Percentiles rank a stretch among this genome's conserved stretches.
phyloP scores from a whole-genome alignment of 1,284 basidiomycete genomes.

The Malassezia dermatis region DNA sequence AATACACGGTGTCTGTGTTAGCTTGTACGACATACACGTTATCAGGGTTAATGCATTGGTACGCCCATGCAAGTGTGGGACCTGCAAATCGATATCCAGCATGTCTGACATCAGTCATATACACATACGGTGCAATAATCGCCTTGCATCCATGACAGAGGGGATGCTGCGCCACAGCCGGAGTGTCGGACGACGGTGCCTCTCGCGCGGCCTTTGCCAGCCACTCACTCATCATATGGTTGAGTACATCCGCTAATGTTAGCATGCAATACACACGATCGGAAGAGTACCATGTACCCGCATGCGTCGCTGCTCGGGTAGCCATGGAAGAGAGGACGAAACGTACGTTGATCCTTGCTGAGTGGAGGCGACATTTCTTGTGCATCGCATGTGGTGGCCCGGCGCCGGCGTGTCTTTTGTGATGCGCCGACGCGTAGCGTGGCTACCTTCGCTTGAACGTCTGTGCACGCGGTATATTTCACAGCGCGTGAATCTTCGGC shows the following conservation, averaged over 20 bases:
- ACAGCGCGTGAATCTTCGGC: slow-evolving; percentile 50
- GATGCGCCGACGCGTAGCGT: neutral
- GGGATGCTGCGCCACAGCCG: slow-evolving; percentile 3
- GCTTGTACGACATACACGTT: slow-evolving; percentile 57
- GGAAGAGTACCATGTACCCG: slow-evolving; percentile 14
- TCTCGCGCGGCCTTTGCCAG: neutral
- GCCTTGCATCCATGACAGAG: slow-evolving; percentile 61
- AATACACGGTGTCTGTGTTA: slow-evolving; percentile 70
- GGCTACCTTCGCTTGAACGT: neutral
- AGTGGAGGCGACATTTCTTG: neutral
- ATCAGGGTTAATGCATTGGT: slow-evolving; percentile 69
- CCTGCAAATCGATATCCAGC: slow-evolving; percentile 95
- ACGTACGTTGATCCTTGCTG: neutral
- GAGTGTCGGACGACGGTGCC: neutral
- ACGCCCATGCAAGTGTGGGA: slow-evolving; percentile 87
- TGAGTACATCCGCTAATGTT: neutral
- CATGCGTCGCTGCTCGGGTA: slow-evolving; percentile 11
- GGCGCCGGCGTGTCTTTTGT: neutral
- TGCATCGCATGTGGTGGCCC: neutral
- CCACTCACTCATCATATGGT: neutral
- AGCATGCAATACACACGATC: slow-evolving; percentile 1
- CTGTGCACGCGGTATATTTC: neutral
- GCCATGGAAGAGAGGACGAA: neutral
- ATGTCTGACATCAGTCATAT: slow-evolving; percentile 53
- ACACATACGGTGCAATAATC: slow-evolving; percentile 79